A percentile compares a stretch with the other conserved stretches of the same genome.
Evolutionary conservation across 2,329 filamentous ascomycete genomes (phyloP).

Genomic region (Pseudocercospora cruenta): DNA sequence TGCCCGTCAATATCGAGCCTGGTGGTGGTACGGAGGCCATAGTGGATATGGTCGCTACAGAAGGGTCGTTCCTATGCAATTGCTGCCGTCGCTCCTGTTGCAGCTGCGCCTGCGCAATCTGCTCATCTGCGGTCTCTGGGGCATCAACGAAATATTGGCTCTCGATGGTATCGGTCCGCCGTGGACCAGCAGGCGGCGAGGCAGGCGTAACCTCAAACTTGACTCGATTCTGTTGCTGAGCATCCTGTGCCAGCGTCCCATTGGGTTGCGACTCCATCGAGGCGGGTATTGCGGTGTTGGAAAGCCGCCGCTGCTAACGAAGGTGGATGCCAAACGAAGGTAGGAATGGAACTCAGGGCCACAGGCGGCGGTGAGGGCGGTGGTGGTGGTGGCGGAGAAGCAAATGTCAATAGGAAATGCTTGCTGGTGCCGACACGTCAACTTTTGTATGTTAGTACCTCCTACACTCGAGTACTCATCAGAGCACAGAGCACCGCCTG

Average conservation of each 20-base stretch:
- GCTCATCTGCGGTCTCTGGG: conserved; percentile 28
- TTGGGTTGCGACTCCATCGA: conserved; percentile 15
- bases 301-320: background rate
- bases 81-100: conserved; percentile 26
- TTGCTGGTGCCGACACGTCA: background rate
- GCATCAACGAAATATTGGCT: conserved; percentile 38
- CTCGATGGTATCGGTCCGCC: conserved; percentile 35
- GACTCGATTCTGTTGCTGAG: conserved; percentile 7
- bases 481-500: background rate
- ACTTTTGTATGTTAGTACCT: background rate
- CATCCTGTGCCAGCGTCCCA: conserved; percentile 6
- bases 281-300: background rate
- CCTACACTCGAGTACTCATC: background rate
- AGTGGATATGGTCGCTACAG: conserved; percentile 39
- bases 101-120: conserved; percentile 20
- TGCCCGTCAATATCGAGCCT: conserved; percentile 76
- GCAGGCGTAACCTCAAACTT: conserved; percentile 20
- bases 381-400: background rate
- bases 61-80: conserved; percentile 31
- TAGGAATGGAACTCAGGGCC: background rate
- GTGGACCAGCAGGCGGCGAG: conserved; percentile 18
- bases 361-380: background rate
- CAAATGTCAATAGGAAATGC: background rate
- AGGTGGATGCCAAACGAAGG: background rate
- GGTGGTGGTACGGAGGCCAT: conserved; percentile 54